phyloP scores from a whole-genome alignment of 306 rosid genomes.

The Glycine latifolia region DNA sequence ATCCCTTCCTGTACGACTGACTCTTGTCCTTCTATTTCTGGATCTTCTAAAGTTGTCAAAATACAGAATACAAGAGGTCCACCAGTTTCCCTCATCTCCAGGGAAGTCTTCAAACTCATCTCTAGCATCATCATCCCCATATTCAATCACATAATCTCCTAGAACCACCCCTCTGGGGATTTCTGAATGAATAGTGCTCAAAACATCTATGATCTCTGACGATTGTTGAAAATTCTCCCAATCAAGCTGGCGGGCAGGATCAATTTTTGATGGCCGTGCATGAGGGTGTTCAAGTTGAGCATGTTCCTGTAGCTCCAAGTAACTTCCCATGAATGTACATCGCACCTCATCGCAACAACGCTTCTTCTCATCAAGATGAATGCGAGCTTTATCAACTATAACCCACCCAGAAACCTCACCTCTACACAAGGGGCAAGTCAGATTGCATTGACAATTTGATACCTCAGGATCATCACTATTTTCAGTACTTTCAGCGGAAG shows the following conservation, averaged over 20 bases:
- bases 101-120: conserved; percentile 93
- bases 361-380: conserved; percentile 76
- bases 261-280: conserved; percentile 87
- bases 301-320: conserved; percentile 76
- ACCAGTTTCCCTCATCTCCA: conserved; percentile 89
- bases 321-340: conserved; percentile 80
- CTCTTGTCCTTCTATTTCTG: conserved; percentile 84
- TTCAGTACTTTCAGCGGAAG: conserved; percentile 45
- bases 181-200: conserved; percentile 96
- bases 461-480: conserved; percentile 55
- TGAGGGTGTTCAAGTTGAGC: conserved; percentile 89
- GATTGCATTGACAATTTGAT: conserved; percentile 58
- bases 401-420: conserved; percentile 94
- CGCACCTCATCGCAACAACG: conserved; percentile 83
- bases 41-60: conserved; percentile 89
- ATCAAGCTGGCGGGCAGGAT: conserved; percentile 93
- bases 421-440: conserved; percentile 92
- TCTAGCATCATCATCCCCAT: conserved; percentile 82
- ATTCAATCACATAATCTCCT: conserved; percentile 96
- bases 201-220: conserved; percentile 94
- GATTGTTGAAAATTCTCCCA: conserved; percentile 99
- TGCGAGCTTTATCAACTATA: conserved; percentile 72
- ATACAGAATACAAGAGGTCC: conserved; percentile 94
- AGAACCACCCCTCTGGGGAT: conserved; percentile 88
- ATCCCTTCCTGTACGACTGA: conserved; percentile 70